Base-by-base conservation (phyloP, 768 basidiomycete genomes). In the Mycena albidolilacea region DNA sequence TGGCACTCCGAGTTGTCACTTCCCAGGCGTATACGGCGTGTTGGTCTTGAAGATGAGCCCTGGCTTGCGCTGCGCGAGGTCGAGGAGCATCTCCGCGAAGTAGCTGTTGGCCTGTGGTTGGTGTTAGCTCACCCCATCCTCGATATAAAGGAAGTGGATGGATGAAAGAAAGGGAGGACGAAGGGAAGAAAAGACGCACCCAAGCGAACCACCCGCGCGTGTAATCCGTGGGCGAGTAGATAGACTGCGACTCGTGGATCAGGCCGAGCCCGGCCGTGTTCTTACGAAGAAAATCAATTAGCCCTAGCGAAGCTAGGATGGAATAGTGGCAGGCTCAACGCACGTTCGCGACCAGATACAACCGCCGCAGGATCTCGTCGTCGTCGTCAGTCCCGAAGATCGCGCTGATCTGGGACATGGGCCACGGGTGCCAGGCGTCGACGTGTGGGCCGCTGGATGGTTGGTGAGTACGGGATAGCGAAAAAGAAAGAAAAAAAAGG, bases 31-130 rank as follows among this genome's bases (percentile, higher is more conserved):
- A 76, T 94, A 94, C 62, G 88, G 86, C 75, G 86, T 84, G 72
- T 84, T 84, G 35, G 82, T 81, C 59, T 87, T 87, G 79, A 95
- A 86, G 60, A 95, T 89, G 38, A 95, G 84, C 61, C 85, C 84
- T 5, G 94, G 94, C 80, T 94, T 94, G 71, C 93, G 86, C 74
- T 89, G 84, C 52, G 94, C 93, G 43, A 95, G 84, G 76, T 95
- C 93, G 66, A 95, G 81, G 21, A 95, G 83, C 92, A 94, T 93
- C 83, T 95, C 93, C 44, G 93, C 90, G 77, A 94, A 95, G 80
- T 92, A 95, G 80, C 92, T 92, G 79, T 93, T 94, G 15, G 91
- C 71, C 70, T 71, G 50, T 19, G 11, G 35, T 35, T 11, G 9
- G 11, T 9, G 60, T 60, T 5, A 44, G 52, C 3, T 43, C 37